Conservation (phyloP, 2,329 filamentous ascomycete species). For the Geosmithia flava region DNA sequence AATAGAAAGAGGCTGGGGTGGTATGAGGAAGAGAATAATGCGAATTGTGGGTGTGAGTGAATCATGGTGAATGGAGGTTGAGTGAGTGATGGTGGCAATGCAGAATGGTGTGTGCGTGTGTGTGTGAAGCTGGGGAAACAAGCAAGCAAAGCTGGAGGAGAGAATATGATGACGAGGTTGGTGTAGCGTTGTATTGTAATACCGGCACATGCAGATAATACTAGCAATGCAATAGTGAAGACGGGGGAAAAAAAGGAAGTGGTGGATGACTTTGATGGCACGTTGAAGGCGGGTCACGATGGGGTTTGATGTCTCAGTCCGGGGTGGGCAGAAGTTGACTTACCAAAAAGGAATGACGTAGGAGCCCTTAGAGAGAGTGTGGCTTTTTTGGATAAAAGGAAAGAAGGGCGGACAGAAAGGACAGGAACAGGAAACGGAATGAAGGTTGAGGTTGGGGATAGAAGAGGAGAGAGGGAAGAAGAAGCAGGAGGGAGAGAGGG, state of each 20-base stretch:
- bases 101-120: not conserved
- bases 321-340: not conserved
- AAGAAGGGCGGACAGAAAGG: not conserved
- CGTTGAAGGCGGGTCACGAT: not conserved
- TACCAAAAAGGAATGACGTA: not conserved
- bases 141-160: not conserved
- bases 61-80: not conserved
- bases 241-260: not conserved
- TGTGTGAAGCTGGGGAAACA: not conserved
- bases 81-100: not conserved
- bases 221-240: not conserved
- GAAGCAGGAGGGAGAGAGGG: not conserved
- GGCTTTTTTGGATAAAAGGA: not conserved
- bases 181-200: not conserved
- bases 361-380: not conserved
- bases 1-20: not conserved
- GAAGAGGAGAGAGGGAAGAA: not conserved
- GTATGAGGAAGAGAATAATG: not conserved
- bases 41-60: not conserved
- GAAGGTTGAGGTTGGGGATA: not conserved
- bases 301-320: not conserved
- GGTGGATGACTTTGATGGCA: not conserved
- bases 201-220: too few relatives aligned
- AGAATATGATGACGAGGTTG: not conserved
- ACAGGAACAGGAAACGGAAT: not conserved